These are phyloP conservation scores for Phyllosticta capitalensis DNA, from an alignment of 2,329 filamentous ascomycete genomes.

Conservation along the genomic window DNA sequence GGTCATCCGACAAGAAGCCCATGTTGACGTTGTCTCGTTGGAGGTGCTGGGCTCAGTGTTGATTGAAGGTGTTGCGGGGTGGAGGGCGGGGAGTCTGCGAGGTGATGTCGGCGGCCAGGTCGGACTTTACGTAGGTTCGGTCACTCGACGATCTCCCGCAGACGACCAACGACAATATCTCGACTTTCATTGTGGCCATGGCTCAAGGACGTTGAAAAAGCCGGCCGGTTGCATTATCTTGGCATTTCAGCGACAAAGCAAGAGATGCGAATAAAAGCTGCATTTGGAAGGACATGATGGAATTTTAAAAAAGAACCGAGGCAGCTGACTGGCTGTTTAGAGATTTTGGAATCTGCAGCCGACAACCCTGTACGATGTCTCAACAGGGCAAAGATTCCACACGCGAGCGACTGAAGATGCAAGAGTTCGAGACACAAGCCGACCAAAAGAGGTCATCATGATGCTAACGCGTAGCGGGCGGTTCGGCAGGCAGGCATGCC, in stretches of 20 bases:
- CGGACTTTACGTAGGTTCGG: background rate
- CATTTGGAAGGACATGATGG: background rate
- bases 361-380: background rate
- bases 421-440: no score
- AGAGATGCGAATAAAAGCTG: background rate
- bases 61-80: background rate
- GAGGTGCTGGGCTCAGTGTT: background rate
- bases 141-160: background rate
- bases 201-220: background rate
- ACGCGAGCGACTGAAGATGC: no score
- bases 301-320: background rate
- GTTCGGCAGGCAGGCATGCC: background rate
- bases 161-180: background rate
- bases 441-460: background rate
- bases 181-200: background rate
- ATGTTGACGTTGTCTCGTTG: constrained; percentile 14
- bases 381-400: no score
- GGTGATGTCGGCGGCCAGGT: background rate
- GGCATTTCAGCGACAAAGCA: background rate
- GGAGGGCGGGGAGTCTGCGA: background rate
- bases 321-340: background rate
- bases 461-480: background rate
- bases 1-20: constrained; percentile 52
- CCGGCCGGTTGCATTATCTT: background rate
- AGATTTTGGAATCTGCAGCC: background rate